Base-by-base conservation (phyloP, 495 filamentous ascomycete species). In the Symbiotaphrina buchneri region DNA sequence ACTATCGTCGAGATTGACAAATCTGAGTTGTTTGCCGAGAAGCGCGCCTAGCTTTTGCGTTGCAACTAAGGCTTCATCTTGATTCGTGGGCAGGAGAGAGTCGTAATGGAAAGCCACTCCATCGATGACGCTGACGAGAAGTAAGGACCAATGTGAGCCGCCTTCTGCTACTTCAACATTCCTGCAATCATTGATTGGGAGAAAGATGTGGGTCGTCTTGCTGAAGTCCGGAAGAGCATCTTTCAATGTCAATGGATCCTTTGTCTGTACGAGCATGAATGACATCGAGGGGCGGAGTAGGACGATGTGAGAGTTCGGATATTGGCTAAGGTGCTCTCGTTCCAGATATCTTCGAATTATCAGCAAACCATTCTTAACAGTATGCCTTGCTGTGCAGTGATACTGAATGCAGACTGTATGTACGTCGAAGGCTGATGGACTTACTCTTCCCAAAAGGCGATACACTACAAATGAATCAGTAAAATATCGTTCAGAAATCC, bases 401-500 rank as follows among this genome's bases (percentile, higher is more conserved):
- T n/a, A n/a, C n/a, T n/a, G n/a, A n/a, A n/a, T n/a, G n/a, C n/a
- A n/a, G n/a, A n/a, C n/a, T n/a, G n/a, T n/a, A 20, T 26, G 16
- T 19, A 22, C 11, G 22, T 20, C 15, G 18, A 33, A 6, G 34
- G 8, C 13, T 8, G 10, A 6, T n/a, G 15, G 30, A 57, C 68
- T 52, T 71, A 93, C 69, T 94, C 87, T 63, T 94, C 78, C 84
- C 87, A 97, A 47, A 97, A 97, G 31, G 82, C 76, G 29, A 97
- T 97, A 38, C 65, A 72, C 74, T 81, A 40, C 4, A 17, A 22
- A 30, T 7, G n/a, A 28, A 28, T 36, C 34, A 36, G 27, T 19
- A 13, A 18, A 27, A 10, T 10, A 18, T 14, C n/a, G 10, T 6
- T 43, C 27, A 51, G 42, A 21, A 24, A 22, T 24, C 18, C n/a